Evolutionary conservation across 371 early-diverging fungal species (phyloP), one percentile per base, ranked within the genome.

Genomic region (Mucor mucedo): DNA sequence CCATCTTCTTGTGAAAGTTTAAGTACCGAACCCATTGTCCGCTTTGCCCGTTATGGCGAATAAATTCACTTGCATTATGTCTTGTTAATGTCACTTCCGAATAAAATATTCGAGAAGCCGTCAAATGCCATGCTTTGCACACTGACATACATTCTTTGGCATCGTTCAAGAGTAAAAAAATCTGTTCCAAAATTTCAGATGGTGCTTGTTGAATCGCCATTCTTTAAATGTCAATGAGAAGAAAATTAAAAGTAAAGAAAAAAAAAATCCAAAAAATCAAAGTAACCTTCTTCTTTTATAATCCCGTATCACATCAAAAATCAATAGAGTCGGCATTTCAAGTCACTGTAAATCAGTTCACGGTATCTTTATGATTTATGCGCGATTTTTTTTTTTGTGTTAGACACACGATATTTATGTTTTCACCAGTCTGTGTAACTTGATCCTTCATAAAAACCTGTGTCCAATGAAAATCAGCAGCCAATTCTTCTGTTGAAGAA

Each of bases 161-260:
- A 21, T 45, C 16, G 0, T n/a, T n/a, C 7, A 45, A 21, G 5
- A 45, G 16, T 16, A 45, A 6, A 45, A 45, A 45, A 16, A 45
- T 45, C 16, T 45, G 13, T n/a, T 45, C 47, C 16, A 45, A 45
- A 16, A 45, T 16, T 45, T 45, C 47, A n/a, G 47, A 45, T n/a
- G 47, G 47, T 16, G 16, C 47, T 14, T 42, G 14, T 42, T 42
- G 44, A 45, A 16, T n/a, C 16, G 47, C 6, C 47, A 45, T 45
- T 13, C 6, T 16, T 42, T 42, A n/a, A 42, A 42, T 42, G 44
- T 21, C 21, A 21, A 21, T 21, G 21, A 21, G 21, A 21, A 21
- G 21, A 21, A 21, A 21, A 21, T 42, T 42, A 8, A 39, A 39
- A 39, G 44, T 42, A 42, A 42, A 13, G n/a, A 42, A 42, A 13